These are phyloP conservation scores for Stylosanthes scabra DNA, from an alignment of 331 rosid species.

Conservation along the genomic window DNA sequence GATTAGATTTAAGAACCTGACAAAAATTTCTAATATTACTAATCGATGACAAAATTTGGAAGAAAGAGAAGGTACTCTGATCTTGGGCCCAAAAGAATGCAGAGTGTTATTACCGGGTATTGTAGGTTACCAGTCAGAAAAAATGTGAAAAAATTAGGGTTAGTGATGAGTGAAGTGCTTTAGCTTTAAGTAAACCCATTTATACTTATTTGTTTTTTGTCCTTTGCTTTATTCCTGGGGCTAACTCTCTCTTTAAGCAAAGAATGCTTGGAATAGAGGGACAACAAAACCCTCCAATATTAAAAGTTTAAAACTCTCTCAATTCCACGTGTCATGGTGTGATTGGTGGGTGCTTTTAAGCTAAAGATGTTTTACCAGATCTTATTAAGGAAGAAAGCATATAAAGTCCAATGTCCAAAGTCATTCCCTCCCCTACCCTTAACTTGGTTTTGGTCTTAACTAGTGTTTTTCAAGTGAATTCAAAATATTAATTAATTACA, in stretches of 20 bases:
- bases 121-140: slow-evolving; percentile 58
- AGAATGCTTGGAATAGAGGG: slow-evolving; percentile 81
- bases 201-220: slow-evolving; percentile 31
- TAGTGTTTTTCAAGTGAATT: slow-evolving; percentile 40
- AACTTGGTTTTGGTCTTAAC: slow-evolving; percentile 29
- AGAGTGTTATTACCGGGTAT: slow-evolving; percentile 41
- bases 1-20: too few species aligned
- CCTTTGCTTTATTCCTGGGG: slow-evolving; percentile 80
- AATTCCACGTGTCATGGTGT: slow-evolving; percentile 53
- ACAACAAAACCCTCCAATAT: slow-evolving; percentile 52
- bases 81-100: neutral
- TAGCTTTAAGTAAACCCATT: slow-evolving; percentile 59
- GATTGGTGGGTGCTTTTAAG: slow-evolving; percentile 46
- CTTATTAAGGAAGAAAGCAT: slow-evolving; percentile 80
- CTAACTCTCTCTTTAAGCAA: slow-evolving; percentile 83
- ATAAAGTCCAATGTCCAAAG: slow-evolving; percentile 67
- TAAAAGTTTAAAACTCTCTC: slow-evolving; percentile 30
- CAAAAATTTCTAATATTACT: too few species aligned
- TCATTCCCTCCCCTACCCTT: slow-evolving; percentile 34
- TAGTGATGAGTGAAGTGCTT: slow-evolving; percentile 49
- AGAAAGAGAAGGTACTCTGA: neutral
- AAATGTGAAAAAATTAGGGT: slow-evolving; percentile 37
- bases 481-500: slow-evolving; percentile 39
- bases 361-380: slow-evolving; percentile 67
- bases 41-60: slow-evolving; percentile 38